These are phyloP conservation scores for Lophium mytilinum DNA, from an alignment of 495 filamentous ascomycete genomes.

Conservation along the genomic window DNA sequence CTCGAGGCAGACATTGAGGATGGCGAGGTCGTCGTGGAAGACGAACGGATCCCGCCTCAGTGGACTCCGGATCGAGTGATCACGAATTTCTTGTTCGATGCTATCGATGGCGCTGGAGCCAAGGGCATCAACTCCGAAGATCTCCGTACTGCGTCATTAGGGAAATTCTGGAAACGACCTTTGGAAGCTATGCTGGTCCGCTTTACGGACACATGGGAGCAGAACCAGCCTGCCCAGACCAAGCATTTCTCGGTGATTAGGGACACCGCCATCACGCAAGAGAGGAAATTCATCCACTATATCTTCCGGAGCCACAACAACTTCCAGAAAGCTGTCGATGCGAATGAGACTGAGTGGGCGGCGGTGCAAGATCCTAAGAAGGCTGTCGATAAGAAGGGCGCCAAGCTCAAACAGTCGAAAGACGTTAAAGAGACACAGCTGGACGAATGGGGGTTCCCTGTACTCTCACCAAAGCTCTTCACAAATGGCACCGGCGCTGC, in stretches of 20 bases:
- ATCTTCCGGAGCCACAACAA: constrained; percentile 49
- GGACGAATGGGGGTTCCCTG: constrained; percentile 13
- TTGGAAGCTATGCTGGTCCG: constrained; percentile 49
- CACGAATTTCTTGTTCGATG: constrained; percentile 48
- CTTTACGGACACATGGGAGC: constrained; percentile 50
- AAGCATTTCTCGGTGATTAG: constrained; percentile 55
- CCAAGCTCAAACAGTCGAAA: not conserved
- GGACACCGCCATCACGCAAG: constrained; percentile 48
- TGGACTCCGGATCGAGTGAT: constrained; percentile 50
- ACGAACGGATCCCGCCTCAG: constrained; percentile 35
- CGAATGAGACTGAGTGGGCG: constrained; percentile 49
- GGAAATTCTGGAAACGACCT: constrained; percentile 49
- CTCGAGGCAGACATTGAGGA: constrained; percentile 17
- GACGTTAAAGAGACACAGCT: not conserved
- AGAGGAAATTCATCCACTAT: constrained; percentile 39
- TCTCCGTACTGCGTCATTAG: constrained; percentile 43
- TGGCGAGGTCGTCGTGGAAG: constrained; percentile 12
- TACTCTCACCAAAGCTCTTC: not conserved
- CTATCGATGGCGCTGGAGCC: constrained; percentile 43
- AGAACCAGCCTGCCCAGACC: constrained; percentile 56
- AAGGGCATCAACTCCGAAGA: constrained; percentile 44
- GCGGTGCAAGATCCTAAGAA: constrained; percentile 36
- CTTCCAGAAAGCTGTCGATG: constrained; percentile 51
- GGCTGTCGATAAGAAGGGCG: not conserved
- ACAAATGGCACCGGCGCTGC: not conserved